A percentile compares a stretch with the other conserved stretches of the same genome.
Conservation (phyloP, 2,329 filamentous ascomycete genomes). For the Neopestalotiopsis clavispora region DNA sequence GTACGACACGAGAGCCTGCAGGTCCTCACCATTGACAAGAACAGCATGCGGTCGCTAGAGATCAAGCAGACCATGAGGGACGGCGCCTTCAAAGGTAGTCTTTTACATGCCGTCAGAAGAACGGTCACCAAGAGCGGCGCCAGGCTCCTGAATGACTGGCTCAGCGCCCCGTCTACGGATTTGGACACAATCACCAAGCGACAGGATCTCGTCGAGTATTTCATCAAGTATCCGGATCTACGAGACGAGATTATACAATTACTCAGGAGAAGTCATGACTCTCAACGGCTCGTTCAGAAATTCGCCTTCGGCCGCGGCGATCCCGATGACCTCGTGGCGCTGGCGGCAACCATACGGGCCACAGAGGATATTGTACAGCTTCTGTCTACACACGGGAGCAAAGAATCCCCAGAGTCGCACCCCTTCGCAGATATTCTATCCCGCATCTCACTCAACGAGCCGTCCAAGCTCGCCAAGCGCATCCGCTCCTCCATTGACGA, state of each 20-base stretch:
- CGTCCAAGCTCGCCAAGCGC: slow-evolving; percentile 68
- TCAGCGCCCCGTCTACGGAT: slow-evolving; percentile 93
- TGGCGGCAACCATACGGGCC: slow-evolving; percentile 80
- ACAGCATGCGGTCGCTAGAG: slow-evolving; percentile 87
- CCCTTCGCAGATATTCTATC: slow-evolving; percentile 31
- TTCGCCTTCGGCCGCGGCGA: slow-evolving; percentile 93
- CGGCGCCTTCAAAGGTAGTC: slow-evolving; percentile 76
- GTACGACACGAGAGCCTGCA: slow-evolving; percentile 74
- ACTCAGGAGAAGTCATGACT: slow-evolving; percentile 80
- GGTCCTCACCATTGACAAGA: slow-evolving; percentile 90
- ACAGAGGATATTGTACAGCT: slow-evolving; percentile 68
- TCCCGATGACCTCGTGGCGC: slow-evolving; percentile 83
- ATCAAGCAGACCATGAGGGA: slow-evolving; percentile 87
- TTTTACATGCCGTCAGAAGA: slow-evolving; percentile 86
- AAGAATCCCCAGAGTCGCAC: not conserved
- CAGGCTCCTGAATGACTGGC: slow-evolving; percentile 79
- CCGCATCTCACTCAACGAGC: slow-evolving; percentile 70
- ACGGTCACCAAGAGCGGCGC: slow-evolving; percentile 93
- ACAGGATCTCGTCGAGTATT: slow-evolving; percentile 79
- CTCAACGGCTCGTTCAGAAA: slow-evolving; percentile 88
- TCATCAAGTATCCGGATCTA: slow-evolving; percentile 70
- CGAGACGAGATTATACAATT: slow-evolving; percentile 72
- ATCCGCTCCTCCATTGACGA: slow-evolving; percentile 88
- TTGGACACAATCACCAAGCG: slow-evolving; percentile 77
- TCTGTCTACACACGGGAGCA: slow-evolving; percentile 33